phyloP scores from a whole-genome alignment of 371 early-diverging fungal genomes.

The Smittium culicis region DNA sequence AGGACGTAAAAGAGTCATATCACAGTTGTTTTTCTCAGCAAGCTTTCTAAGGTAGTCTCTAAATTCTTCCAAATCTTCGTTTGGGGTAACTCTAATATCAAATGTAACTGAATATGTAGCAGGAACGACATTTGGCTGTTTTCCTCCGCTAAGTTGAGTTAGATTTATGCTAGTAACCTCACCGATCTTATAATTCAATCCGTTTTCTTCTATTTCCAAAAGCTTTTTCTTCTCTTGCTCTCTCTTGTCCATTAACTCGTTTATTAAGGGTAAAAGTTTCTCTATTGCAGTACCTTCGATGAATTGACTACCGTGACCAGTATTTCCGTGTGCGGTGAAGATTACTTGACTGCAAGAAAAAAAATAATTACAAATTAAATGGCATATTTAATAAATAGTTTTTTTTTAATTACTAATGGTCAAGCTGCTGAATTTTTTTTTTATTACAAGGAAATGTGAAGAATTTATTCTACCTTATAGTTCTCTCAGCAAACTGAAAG shows the following conservation, averaged over 20 bases:
- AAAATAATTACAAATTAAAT: neutral
- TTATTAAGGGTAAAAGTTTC: conserved; percentile 43
- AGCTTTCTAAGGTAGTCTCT: conserved; percentile 36
- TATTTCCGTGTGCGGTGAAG: conserved; percentile 38
- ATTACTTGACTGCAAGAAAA: neutral
- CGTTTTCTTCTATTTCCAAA: conserved; percentile 14
- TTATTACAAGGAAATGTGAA: neutral
- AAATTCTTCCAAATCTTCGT: conserved; percentile 40
- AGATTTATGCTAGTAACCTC: conserved; percentile 65
- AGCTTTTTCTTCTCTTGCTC: conserved; percentile 34
- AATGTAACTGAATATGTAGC: conserved; percentile 41
- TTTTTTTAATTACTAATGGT: neutral
- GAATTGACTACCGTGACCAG: conserved; percentile 68
- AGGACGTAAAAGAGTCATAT: conserved; percentile 41
- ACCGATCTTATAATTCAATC: conserved; percentile 37
- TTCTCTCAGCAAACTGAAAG: conserved; percentile 64
- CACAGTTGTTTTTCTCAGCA: conserved; percentile 34
- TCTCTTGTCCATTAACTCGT: conserved; percentile 42
- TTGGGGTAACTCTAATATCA: conserved; percentile 57
- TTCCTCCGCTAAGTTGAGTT: conserved; percentile 45
- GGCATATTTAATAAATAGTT: neutral
- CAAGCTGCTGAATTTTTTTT: neutral
- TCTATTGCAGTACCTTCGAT: conserved; percentile 47
- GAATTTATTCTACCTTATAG: conserved; percentile 50
- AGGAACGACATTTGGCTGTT: conserved; percentile 56